Evolutionary conservation across 129 eudicot genomes (phyloP), one percentile per base, ranked within the genome.

Genomic region (Rutidosis leptorrhynchoides): DNA sequence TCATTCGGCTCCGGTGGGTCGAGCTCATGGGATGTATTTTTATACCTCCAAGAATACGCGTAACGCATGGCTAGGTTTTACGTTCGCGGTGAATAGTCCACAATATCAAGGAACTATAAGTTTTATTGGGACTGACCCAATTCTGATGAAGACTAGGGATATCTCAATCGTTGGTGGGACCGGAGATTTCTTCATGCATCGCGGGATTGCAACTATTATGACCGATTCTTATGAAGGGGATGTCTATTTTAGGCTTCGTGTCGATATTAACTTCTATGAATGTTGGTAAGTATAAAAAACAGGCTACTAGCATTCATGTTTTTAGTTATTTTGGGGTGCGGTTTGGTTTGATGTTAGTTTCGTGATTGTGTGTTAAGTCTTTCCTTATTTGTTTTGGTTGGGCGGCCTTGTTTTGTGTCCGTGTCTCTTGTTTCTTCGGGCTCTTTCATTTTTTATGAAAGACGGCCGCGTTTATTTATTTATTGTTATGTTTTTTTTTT

Each of bases 101-200:
- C 69, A 68, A 32, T 61, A 84, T 62, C 45, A 69, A 20, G 97
- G 97, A 16, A 77, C 67, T 30, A 53, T 88, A 1, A 82, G 75
- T 29, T 77, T 85, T 25, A 70, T 77, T 0, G 96, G 96, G 10
- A 86, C 80, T 0, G 95, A 89, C 33, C 84, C 84, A 1, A 23
- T 71, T 25, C 42, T 79, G 81, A 60, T 60, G 33, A 89, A 89
- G 74, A 64, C 84, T 5, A 77, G 95, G 72, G 95, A 89, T 62
- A 62, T 89, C 30, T 81, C 95, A 1, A 76, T 89, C 2, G 74
- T 89, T 29, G 95, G 96, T 0, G 95, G 96, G 10, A 86, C 96
- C 0, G 95, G 96, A 0, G 95, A 89, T 72, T 89, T 89, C 64
- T 89, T 89, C 67, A 89, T 89, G 95, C 75, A 84, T 62, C 28